Evolutionary conservation across 768 basidiomycete species (phyloP).

Genomic region (Filobasidium wieringae): DNA sequence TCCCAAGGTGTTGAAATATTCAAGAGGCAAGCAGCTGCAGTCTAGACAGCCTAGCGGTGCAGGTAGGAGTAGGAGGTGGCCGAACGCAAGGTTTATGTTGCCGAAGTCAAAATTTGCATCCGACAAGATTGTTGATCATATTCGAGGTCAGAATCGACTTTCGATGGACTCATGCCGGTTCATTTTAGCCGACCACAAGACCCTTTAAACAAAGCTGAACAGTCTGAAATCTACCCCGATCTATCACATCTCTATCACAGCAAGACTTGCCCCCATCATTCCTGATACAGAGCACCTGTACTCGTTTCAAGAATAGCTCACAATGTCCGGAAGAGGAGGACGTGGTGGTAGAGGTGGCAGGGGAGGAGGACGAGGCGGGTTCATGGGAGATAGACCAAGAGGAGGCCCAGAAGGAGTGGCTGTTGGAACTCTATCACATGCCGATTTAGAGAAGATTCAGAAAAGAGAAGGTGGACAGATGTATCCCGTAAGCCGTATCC

Average conservation of each 20-base stretch:
- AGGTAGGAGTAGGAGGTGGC: no score
- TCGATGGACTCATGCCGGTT: no score
- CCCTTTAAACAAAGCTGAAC: neutral
- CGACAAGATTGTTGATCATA: no score
- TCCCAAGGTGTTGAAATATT: no score
- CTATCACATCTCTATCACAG: neutral
- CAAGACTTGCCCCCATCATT: no score
- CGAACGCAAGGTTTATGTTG: no score
- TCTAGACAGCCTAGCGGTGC: no score
- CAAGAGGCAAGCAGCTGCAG: no score
- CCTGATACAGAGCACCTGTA: neutral
- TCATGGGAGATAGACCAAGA: neutral
- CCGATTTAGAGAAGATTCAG: constrained; percentile 1
- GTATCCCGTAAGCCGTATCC: constrained; percentile 8
- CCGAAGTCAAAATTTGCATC: no score
- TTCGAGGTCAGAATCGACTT: no score
- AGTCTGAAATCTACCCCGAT: neutral
- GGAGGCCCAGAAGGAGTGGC: neutral
- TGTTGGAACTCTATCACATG: constrained; percentile 5
- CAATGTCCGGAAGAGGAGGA: constrained; percentile 7
- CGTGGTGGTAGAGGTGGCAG: constrained; percentile 7
- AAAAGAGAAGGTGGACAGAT: neutral
- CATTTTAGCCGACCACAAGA: no score
- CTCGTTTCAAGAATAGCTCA: neutral
- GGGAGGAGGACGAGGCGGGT: neutral